Percentiles rank a stretch among this genome's conserved stretches.
phyloP scores from a whole-genome alignment of 2,329 filamentous ascomycete species.

The Alternaria longipes region DNA sequence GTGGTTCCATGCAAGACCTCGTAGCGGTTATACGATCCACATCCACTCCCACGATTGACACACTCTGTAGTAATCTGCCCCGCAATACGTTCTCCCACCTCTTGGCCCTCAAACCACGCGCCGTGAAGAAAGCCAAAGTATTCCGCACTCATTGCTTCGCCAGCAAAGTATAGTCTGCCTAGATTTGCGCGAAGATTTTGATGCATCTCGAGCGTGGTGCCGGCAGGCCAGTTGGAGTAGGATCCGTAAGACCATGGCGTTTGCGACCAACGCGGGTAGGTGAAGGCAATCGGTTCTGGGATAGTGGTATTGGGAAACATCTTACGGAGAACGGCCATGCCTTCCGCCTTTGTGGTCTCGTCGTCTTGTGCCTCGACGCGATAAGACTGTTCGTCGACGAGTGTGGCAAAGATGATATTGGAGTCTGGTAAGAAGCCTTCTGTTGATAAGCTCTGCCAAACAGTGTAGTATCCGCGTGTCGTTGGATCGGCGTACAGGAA shows the following conservation, averaged over 20 bases:
- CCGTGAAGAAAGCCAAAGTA: conserved; percentile 73
- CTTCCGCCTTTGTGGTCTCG: conserved; percentile 65
- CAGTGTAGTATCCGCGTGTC: conserved; percentile 63
- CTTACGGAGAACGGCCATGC: conserved; percentile 64
- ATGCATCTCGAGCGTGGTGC: conserved; percentile 70
- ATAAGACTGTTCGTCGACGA: conserved; percentile 66
- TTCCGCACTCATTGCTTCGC: conserved; percentile 69
- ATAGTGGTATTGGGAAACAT: conserved; percentile 69
- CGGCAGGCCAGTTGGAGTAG: conserved; percentile 74
- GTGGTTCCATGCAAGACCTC: conserved; percentile 46
- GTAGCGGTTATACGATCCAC: conserved; percentile 41
- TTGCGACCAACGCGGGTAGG: conserved; percentile 67
- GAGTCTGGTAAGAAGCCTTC: conserved; percentile 68
- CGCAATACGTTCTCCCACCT: conserved; percentile 45
- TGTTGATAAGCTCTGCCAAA: conserved; percentile 70
- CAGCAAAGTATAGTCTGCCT: conserved; percentile 69
- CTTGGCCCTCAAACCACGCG: conserved; percentile 49
- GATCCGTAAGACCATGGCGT: conserved; percentile 65
- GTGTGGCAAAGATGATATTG: conserved; percentile 72
- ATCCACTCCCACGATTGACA: conserved; percentile 33
- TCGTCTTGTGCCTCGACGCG: conserved; percentile 68
- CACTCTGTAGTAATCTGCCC: conserved; percentile 38
- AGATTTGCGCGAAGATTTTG: conserved; percentile 74
- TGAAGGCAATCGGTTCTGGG: conserved; percentile 68
- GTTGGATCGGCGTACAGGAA: conserved; percentile 63